Evolutionary conservation across 495 filamentous ascomycete genomes (phyloP), one percentile per base, ranked within the genome.

Genomic region (Penicillium robsamsonii): DNA sequence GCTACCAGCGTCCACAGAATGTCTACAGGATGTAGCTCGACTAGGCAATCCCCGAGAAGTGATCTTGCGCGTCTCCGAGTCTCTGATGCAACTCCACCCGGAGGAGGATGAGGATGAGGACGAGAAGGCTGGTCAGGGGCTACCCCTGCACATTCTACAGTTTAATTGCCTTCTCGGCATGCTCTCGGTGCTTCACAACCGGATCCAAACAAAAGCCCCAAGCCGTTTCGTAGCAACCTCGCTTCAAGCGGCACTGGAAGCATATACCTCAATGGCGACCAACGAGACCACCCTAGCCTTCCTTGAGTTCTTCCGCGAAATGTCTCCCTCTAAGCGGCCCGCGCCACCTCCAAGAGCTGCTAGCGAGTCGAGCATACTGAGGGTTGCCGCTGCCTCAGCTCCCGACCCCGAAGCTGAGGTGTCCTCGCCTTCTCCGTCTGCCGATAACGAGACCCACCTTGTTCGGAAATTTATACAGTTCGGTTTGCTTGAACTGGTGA

Each of bases 11-110:
- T 89, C 86, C 3, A 81, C 84, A 38, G 73, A 81, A 62, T 96
- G 92, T 68, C 80, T 98, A 1, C 84, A 89, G 49, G 80, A 86
- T 70, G 80, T 89, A 13, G 93, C 95, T 18, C 79, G 86, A 10
- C 73, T 92, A 47, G 94, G 94, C 22, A 98, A 97, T 62, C 95
- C 94, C 0, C 79, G 94, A 50, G 94, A 98, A 66, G 94, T 97
- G 37, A 88, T 96, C 40, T 76, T 98, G 56, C 94, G 95, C 55
- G 84, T 92, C 8, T 87, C 90, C 31, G 90, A 96, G 63, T 81
- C 82, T 7, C 72, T 94, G 53, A 75, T 86, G 61, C 62, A 77
- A 33, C 72, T 89, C 47, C 81, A 83, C 27, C 69, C 76, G 5
- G 79, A 77, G 31, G 76, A 87, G 25, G 33, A 82, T 2, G 76